These are phyloP conservation scores for Acacia pycnantha DNA, from an alignment of 331 rosid genomes.

Conservation along the genomic window DNA sequence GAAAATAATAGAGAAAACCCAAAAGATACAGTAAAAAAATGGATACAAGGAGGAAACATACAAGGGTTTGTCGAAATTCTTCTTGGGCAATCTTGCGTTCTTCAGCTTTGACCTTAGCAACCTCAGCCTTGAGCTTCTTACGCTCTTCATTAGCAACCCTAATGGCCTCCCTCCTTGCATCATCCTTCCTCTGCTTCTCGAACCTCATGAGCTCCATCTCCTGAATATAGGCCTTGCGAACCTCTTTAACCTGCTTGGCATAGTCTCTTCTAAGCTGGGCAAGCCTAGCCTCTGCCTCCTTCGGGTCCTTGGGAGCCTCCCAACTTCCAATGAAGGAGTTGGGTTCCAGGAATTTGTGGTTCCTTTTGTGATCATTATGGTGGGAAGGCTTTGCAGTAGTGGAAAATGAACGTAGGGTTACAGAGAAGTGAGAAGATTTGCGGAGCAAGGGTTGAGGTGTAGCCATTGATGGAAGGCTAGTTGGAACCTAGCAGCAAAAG, in stretches of 20 bases:
- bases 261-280: conserved; percentile 68
- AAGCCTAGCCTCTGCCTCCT: conserved; percentile 75
- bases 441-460: conserved; percentile 24
- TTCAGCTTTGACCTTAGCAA: conserved; percentile 67
- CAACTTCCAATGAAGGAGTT: conserved; percentile 62
- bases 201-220: conserved; percentile 72
- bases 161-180: conserved; percentile 64
- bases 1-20: background rate
- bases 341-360: conserved; percentile 58
- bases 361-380: conserved; percentile 52
- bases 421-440: conserved; percentile 18
- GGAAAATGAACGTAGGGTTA: conserved; percentile 42
- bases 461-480: conserved; percentile 31
- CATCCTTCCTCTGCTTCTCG: conserved; percentile 74
- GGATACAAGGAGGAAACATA: conserved; percentile 25
- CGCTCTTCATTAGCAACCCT: conserved; percentile 76
- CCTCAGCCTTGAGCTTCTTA: conserved; percentile 76
- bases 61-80: conserved; percentile 74
- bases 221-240: conserved; percentile 64
- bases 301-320: conserved; percentile 65
- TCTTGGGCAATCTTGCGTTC: conserved; percentile 63
- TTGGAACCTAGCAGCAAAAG: background rate
- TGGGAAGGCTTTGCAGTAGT: conserved; percentile 47
- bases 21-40: background rate
- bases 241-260: conserved; percentile 72